Base-by-base conservation (phyloP, 2,329 filamentous ascomycete species). In the Diplodia sapinea region DNA sequence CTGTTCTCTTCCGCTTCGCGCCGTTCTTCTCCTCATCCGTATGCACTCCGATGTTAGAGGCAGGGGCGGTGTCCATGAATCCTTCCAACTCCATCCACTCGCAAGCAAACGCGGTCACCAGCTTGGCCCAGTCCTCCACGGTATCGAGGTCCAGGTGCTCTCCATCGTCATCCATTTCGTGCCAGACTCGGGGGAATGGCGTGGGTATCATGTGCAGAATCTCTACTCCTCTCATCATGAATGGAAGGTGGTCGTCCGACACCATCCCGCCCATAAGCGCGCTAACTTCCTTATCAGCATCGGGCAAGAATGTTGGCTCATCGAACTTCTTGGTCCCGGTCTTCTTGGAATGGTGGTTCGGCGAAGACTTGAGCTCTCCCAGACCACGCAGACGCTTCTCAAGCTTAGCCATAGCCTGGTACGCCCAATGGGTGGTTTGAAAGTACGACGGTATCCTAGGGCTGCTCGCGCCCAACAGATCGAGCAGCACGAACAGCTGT, bases 391-490 rank as follows among this genome's bases (percentile, higher is more conserved):
- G 83, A 31, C 93, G 89, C 62, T 82, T 79, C 80, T 98, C 94
- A 17, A 96, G 81, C 2, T 81, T 80, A 0, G 92, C 90, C 83
- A 98, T 87, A 68, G 86, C 85, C 71, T 87, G 83, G 78, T 98
- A 98, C 0, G 94, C 93, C 94, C 94, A 97, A 77, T 98, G 94
- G 0, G 94, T 97, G 1, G 90, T 91, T 68, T 89, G 85, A 77
- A 96, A 97, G 81, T 94, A 97, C 0, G 92, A 96, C 1, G 93
- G 93, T 1, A 99, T 85, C 0, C 74, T 81, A 0, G 94, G 93
- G 51, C 87, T 79, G 12, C 86, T 80, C 0, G 87, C 81, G 9
- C 95, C 95, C 0, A 98, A 87, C 9, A 98, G 85, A 77, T 98
- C 95, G 36, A 98, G 86, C n/a, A 98, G 87, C 9, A 98, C 84